Evolutionary conservation across 1,284 basidiomycete species (phyloP), one percentile per base, ranked within the genome.

Genomic region (Meira miltonrushii): DNA sequence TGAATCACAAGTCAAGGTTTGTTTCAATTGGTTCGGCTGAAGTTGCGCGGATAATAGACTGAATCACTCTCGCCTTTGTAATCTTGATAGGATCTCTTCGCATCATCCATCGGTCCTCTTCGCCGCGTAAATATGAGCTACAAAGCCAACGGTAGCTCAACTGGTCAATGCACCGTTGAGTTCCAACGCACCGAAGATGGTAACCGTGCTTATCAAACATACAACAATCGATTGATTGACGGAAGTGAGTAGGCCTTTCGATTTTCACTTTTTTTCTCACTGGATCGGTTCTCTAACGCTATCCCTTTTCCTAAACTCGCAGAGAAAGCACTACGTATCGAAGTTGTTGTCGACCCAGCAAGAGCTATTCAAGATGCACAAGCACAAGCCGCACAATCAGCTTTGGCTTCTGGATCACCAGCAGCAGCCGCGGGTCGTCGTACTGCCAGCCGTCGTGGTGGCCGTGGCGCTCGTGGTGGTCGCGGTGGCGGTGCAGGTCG

Each of bases 141-240:
- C 81, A 90, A 92, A 79, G 82, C 84, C 54, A 81, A 84, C 63
- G 94, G 94, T 60, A 86, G 87, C 75, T 92, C 89, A 48, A 95
- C 92, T 72, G 94, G 94, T 62, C 83, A 87, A 62, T 92, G 92
- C 46, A 87, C 88, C 11, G 88, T 98, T 65, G 84, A 87, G 67
- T 97, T 97, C 84, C 83, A 84, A 75, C 86, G 86, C 72, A 87
- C 87, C 72, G 92, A 92, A 58, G 92, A 95, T 74, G 94, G 88
- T 60, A 87, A 86, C 79, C 91, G 89, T 83, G 94, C 94, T 5
- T 94, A 88, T 81, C 84, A 88, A 68, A 85, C 91, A 72, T 98
- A 97, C 85, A 92, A 98, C 85, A 92, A 92, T 82, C 88, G 94
- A 79, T 87, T 98, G 82, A 94, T 98, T 85, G 94, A 98, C 87